Conservation (phyloP, 768 basidiomycete species). For the Tylopilus sp. region DNA sequence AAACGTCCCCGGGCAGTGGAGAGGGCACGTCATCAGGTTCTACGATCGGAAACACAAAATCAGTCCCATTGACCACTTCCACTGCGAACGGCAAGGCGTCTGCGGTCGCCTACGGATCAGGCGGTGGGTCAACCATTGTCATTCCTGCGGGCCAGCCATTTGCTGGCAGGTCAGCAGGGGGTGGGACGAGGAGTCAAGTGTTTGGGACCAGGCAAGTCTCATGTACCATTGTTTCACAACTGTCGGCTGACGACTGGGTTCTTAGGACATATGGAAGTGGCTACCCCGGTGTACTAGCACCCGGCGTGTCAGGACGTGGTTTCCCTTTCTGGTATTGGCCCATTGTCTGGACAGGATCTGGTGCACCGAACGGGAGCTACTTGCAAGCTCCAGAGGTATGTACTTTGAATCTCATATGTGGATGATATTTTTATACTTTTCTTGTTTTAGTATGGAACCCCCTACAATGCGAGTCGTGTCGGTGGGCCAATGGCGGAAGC, state of each 20-base stretch:
- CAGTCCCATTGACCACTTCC: slow-evolving; percentile 19
- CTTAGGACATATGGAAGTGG: slow-evolving; percentile 59
- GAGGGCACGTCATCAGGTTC: slow-evolving; percentile 4
- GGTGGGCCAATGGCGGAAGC: slow-evolving; percentile 43
- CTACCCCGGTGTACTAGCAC: slow-evolving; percentile 47
- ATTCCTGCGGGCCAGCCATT: slow-evolving; percentile 47
- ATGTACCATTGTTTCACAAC: not conserved
- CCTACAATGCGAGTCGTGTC: slow-evolving; percentile 44
- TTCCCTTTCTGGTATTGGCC: slow-evolving; percentile 74
- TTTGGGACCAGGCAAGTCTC: slow-evolving; percentile 41
- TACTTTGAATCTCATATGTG: not conserved
- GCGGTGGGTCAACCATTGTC: slow-evolving; percentile 27
- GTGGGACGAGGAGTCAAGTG: slow-evolving; percentile 44
- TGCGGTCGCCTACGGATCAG: slow-evolving; percentile 32
- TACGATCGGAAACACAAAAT: slow-evolving; percentile 1
- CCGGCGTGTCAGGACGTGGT: slow-evolving; percentile 44
- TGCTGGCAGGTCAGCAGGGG: slow-evolving; percentile 48
- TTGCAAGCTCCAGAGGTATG: slow-evolving; percentile 41
- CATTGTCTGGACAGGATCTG: slow-evolving; percentile 43
- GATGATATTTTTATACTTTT: not conserved
- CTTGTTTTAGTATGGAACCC: slow-evolving; percentile 42
- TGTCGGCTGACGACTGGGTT: not conserved
- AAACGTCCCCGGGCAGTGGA: not conserved
- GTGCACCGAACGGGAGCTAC: slow-evolving; percentile 30
- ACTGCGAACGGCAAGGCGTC: slow-evolving; percentile 22